A percentile compares a stretch with the other conserved stretches of the same genome.
These are phyloP conservation scores for Hanseniaspora thailandica DNA, from an alignment of 805 yeast genomes.

Conservation along the genomic window DNA sequence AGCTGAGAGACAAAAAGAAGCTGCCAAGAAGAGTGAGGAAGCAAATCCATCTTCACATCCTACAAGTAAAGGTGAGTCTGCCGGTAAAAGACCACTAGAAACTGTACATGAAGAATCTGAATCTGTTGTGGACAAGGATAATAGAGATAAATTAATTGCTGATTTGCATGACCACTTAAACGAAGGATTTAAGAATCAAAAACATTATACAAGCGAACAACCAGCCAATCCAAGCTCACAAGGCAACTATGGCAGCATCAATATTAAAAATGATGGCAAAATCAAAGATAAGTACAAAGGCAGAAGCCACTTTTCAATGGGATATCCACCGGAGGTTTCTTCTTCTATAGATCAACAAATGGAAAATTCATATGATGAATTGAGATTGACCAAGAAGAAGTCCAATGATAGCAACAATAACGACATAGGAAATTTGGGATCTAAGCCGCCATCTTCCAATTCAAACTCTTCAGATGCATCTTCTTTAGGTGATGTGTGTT, in stretches of 20 bases:
- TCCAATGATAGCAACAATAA: conserved; percentile 14
- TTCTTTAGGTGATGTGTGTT: conserved; percentile 83
- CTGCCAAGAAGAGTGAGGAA: conserved; percentile 22
- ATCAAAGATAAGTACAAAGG: conserved; percentile 14
- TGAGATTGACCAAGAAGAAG: conserved; percentile 6
- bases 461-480: conserved; percentile 41
- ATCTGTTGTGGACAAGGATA: neutral
- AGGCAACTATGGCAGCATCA: conserved; percentile 5
- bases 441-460: conserved; percentile 33
- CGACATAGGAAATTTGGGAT: conserved; percentile 28
- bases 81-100: neutral
- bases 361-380: conserved; percentile 6
- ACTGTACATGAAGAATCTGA: conserved; percentile 12
- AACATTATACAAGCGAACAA: neutral
- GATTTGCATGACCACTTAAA: conserved; percentile 4
- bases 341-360: conserved; percentile 45
- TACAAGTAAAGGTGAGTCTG: neutral
- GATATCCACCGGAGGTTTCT: neutral
- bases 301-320: neutral
- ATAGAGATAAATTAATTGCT: conserved; percentile 11
- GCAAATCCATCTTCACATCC: neutral
- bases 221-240: neutral
- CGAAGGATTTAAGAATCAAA: neutral
- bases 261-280: neutral
- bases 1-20: conserved; percentile 18